Percentiles rank a stretch among this genome's conserved stretches.
Conservation (phyloP, 345 rosid species). For the Theobroma cacao region DNA sequence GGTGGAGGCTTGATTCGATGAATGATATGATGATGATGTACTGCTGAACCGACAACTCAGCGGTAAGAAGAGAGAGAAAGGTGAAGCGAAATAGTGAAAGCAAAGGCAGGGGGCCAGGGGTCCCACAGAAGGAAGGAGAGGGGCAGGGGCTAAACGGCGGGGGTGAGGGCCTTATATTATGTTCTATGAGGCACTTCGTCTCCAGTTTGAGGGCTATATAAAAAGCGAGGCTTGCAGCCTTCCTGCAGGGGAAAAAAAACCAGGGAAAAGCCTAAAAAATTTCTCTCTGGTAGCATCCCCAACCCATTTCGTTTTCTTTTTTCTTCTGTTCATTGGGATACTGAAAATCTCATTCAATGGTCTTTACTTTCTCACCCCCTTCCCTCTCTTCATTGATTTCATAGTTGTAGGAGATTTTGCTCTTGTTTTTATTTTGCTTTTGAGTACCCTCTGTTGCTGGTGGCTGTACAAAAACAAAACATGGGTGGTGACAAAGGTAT, state of each 20-base stretch:
- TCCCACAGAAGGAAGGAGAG: no score
- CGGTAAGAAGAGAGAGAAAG: neutral
- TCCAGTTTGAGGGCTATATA: neutral
- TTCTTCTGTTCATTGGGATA: constrained; percentile 6
- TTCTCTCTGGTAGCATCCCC: neutral
- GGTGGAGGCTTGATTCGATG: neutral
- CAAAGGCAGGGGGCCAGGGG: neutral
- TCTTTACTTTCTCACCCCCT: neutral
- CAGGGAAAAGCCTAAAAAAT: neutral
- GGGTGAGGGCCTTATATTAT: neutral
- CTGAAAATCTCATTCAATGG: constrained; percentile 2
- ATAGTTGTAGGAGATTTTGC: neutral
- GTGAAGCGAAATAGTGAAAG: neutral
- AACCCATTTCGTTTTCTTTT: neutral
- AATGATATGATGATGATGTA: neutral
- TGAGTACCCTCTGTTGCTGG: neutral
- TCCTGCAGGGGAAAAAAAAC: neutral
- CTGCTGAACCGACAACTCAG: neutral
- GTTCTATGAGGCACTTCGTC: neutral
- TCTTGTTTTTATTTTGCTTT: neutral
- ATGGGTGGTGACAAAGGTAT: constrained; percentile 9
- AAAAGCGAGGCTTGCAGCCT: neutral
- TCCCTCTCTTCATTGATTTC: neutral
- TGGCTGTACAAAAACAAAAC: neutral
- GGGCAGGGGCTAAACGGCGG: neutral